These are phyloP conservation scores for barley (Hordeum vulgare) DNA, from an alignment of 176 grass and related monocot species.

Conservation along the genomic window MorexV3_pseudomolecules_assembly NC_058519.1:26203581-26204080, in stretches of 20 bases:
- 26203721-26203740: constrained; percentile 10
- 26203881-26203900: constrained; percentile 71
- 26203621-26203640: too few species aligned
- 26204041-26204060: background rate
- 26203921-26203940: background rate
- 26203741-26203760: background rate
- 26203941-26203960: background rate
- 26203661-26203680: too few species aligned
- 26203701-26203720: background rate
- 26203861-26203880: constrained; percentile 75
- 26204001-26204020: background rate
- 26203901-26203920: background rate
- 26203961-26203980: background rate
- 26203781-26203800: background rate
- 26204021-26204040: background rate
- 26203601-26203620: too few species aligned
- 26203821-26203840: background rate
- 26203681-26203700: too few species aligned
- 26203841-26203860: constrained; percentile 72
- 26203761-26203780: background rate
- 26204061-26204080: constrained; percentile 4
- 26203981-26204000: background rate
- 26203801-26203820: background rate
- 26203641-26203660: too few species aligned
- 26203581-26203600: too few species aligned